Base-by-base conservation (phyloP, 2,329 filamentous ascomycete genomes). In the Zymoseptoria passerinii region DNA sequence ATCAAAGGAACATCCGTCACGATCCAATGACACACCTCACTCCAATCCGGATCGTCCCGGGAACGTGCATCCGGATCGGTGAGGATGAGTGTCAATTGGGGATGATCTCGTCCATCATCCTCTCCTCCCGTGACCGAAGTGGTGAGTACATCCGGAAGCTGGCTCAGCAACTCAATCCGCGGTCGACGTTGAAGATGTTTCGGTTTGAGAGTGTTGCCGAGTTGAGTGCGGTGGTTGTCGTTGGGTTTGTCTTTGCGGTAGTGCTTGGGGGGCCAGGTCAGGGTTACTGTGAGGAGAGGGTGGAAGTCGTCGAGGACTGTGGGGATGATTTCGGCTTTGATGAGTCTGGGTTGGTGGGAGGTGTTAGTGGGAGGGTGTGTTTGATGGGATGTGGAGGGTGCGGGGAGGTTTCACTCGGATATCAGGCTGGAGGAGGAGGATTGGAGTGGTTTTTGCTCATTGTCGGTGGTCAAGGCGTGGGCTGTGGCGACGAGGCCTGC, bases 21-120 rank as follows among this genome's bases (percentile, higher is more conserved):
- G 54, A 79, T 74, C 80, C 80, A 83, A 67, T 84, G 82, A 65
- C 81, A 83, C 71, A 84, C 78, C 61, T 84, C 78, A 19, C 74
- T 75, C 80, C 80, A 83, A 56, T 80, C 73, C 1, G 81, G 80
- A 60, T 83, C 68, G 1, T 78, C 70, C 50, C 77, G 76, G 8
- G 76, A 79, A 2, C 79, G 80, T n/a, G 81, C 81, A 68, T 84
- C 81, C 0, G 82, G 82, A 65, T 84, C 81, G 1, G 81, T 83
- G 3, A 84, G 71, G 9, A 40, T 7, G 16, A 52, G 28, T 3
- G 77, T 77, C 58, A 81, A 78, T 48, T 74, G 75, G 50, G 67
- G 61, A 19, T 61, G 44, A 19, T 61, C 49, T 6, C 35, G 16
- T 44, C 10, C 35, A 16, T 4, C 23, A 23, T 53, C 49, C 10